Base-by-base conservation (phyloP, 768 basidiomycete genomes). In the Gloeopeniophorella convolvens region DNA sequence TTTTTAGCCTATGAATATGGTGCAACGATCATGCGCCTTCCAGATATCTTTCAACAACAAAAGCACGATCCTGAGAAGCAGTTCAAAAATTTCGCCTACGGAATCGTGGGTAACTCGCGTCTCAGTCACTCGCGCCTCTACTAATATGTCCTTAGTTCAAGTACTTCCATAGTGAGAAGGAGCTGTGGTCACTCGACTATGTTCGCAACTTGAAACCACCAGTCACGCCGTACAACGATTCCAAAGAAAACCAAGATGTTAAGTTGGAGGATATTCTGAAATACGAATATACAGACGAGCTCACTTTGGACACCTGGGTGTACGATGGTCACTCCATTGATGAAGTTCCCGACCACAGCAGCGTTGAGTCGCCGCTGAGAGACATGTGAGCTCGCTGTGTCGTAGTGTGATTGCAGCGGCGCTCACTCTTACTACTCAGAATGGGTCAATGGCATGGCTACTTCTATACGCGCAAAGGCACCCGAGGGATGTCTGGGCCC, bases 81-180 rank as follows among this genome's bases (percentile, higher is more conserved):
- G 21, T 58, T 62, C 42, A 30, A 59, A 32, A 48, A 15, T n/a
- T 62, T 62, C 42, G 61, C 60, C 1, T 34, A 51, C 18, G 60
- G 60, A 4, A 45, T 59, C 3, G 60, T 62, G 5, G 42, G 40
- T 59, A 9, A 7, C 33, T n/a, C n/a, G n/a, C n/a, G n/a, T n/a
- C 27, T 16, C 12, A 12, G 12, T 1, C 5, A 35, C 2, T 1
- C 5, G 15, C 20, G 21, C 20, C 21, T n/a, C 11, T 40, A 24
- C 33, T 44, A 42, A 42, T 16, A 5, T 21, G 2, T n/a, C 35
- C 39, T 2, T 21, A 58, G 56, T 55, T 56, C 36, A 40, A 43
- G 6, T 42, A 42, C 16, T 32, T 31, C 24, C 11, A 34, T n/a
- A 21, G 31, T 16, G 3, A 5, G n/a, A 43, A 27, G 3, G 21